Percentiles rank a stretch among this genome's conserved stretches.
phyloP scores from a whole-genome alignment of 2,329 filamentous ascomycete genomes.

The Aspergillus hortae region DNA sequence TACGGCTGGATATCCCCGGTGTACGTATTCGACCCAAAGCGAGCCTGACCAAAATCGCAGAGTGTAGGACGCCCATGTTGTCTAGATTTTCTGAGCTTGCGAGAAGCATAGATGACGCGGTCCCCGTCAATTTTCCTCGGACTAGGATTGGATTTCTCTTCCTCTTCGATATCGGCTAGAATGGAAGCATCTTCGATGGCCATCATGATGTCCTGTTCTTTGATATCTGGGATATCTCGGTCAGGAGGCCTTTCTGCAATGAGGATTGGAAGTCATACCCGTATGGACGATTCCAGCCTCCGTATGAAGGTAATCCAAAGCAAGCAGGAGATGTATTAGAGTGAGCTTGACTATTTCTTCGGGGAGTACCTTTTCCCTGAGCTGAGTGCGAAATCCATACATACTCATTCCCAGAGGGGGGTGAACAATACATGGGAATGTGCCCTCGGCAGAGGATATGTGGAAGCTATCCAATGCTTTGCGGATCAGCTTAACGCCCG shows the following conservation, averaged over 20 bases:
- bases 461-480: slow-evolving; percentile 2
- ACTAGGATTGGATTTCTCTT: slow-evolving; percentile 14
- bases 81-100: slow-evolving; percentile 18
- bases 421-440: slow-evolving; percentile 4
- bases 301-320: slow-evolving; percentile 4
- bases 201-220: slow-evolving; percentile 6
- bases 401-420: slow-evolving; percentile 3
- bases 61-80: slow-evolving; percentile 21
- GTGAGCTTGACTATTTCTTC: slow-evolving; percentile 1
- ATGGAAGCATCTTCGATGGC: slow-evolving; percentile 5
- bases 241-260: not conserved
- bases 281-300: slow-evolving; percentile 7
- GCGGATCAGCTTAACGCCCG: not conserved
- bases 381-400: not conserved
- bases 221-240: not conserved
- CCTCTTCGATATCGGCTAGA: slow-evolving; percentile 1
- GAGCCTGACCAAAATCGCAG: slow-evolving; percentile 25
- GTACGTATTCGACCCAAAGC: slow-evolving; percentile 11
- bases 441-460: not conserved
- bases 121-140: slow-evolving; percentile 19
- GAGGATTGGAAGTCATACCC: not conserved
- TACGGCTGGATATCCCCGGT: slow-evolving; percentile 19
- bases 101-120: slow-evolving; percentile 23
- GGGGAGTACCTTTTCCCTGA: not conserved
- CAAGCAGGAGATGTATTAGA: slow-evolving; percentile 2